Evolutionary conservation across 768 basidiomycete genomes (phyloP).

Genomic region (Collybia nuda): DNA sequence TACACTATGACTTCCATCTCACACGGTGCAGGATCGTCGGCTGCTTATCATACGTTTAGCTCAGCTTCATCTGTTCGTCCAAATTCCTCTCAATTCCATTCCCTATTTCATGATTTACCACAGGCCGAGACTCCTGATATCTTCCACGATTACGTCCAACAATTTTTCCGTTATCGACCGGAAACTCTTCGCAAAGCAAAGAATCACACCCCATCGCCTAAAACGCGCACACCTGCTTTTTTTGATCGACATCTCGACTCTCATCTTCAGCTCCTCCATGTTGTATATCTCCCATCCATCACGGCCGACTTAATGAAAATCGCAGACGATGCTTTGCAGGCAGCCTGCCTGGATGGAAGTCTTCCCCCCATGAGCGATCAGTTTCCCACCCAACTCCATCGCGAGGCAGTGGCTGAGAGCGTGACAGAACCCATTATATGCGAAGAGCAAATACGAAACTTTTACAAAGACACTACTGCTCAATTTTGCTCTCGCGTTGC

Average conservation of each 20-base stretch:
- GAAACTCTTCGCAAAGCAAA: neutral
- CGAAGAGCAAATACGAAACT: neutral
- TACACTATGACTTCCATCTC: no score
- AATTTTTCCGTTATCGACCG: slow-evolving; percentile 1
- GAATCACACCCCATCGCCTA: neutral
- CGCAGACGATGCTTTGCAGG: neutral
- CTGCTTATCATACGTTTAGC: no score
- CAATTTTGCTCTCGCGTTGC: slow-evolving; percentile 4
- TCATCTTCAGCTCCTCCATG: neutral
- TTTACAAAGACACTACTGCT: neutral
- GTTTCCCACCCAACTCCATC: neutral
- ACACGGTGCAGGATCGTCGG: no score
- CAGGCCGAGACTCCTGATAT: neutral
- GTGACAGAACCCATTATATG: neutral
- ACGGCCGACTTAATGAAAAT: neutral
- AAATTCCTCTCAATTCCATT: no score
- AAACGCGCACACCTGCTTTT: neutral
- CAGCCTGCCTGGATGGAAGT: neutral
- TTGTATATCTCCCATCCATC: slow-evolving; percentile 5
- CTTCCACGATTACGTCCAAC: neutral
- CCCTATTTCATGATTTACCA: no score
- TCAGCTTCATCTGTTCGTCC: no score
- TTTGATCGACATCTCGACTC: slow-evolving; percentile 10
- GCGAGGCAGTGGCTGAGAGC: no score
- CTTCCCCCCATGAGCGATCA: neutral